Percentiles rank a stretch among this genome's conserved stretches.
phyloP scores from a whole-genome alignment of 2,329 filamentous ascomycete genomes.

The Arthrocladium fulminans region DNA sequence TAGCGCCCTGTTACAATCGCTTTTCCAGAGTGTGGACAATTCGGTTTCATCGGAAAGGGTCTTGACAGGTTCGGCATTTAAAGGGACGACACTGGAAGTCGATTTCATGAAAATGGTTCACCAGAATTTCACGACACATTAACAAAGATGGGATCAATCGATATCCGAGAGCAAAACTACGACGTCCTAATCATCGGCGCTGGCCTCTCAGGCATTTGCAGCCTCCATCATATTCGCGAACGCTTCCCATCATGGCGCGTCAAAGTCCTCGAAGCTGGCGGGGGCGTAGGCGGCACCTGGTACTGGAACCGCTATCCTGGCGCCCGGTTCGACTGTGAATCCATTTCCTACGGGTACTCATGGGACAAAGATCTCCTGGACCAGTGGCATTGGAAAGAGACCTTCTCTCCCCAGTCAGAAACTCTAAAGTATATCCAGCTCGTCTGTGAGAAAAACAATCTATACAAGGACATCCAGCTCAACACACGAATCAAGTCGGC shows the following conservation, averaged over 20 bases:
- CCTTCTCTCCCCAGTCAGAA: conserved; percentile 32
- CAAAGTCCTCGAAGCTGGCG: conserved; percentile 30
- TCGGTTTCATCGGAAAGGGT: too few species aligned
- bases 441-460: conserved; percentile 30
- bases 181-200: conserved; percentile 20
- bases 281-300: conserved; percentile 36
- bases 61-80: too few species aligned
- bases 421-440: conserved; percentile 34
- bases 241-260: conserved; percentile 21
- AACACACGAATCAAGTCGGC: conserved; percentile 21
- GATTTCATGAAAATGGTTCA: not conserved
- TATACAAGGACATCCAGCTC: conserved; percentile 30
- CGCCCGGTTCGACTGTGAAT: conserved; percentile 45
- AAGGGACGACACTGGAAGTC: not conserved
- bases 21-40: too few species aligned
- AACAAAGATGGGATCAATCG: not conserved
- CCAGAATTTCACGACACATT: not conserved
- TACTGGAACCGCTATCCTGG: conserved; percentile 49
- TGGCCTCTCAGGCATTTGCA: conserved; percentile 18
- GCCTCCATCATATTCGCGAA: conserved; percentile 23
- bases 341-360: conserved; percentile 46
- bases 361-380: conserved; percentile 33
- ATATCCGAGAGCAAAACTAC: conserved; percentile 1
- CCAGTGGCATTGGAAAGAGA: conserved; percentile 38
- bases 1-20: too few species aligned